phyloP scores from a whole-genome alignment of 2,329 filamentous ascomycete genomes.

The Colletotrichum sp. region DNA sequence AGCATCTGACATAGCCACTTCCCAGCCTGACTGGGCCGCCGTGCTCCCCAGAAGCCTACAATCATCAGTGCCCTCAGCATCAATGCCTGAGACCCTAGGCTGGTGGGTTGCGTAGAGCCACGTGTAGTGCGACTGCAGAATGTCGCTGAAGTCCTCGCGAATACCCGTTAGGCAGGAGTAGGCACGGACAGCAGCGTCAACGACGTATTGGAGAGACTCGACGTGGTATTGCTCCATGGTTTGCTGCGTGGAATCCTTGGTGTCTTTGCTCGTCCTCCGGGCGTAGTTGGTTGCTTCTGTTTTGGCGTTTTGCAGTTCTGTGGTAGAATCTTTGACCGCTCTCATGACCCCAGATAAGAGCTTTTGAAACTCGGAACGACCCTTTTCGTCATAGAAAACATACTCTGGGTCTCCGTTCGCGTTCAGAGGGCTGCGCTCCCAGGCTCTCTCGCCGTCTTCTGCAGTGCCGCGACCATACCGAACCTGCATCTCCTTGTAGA shows the following conservation, averaged over 20 bases:
- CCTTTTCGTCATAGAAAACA: neutral
- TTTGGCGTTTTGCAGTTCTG: neutral
- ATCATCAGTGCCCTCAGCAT: too few relatives aligned
- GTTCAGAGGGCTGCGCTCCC: neutral
- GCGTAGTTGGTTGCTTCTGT: neutral
- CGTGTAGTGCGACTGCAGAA: too few relatives aligned
- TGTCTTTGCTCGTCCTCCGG: neutral
- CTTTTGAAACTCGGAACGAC: neutral
- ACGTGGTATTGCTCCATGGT: neutral
- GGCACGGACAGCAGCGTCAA: neutral
- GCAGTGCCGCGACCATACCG: neutral
- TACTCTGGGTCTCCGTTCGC: neutral
- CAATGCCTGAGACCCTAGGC: too few relatives aligned
- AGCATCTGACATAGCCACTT: too few relatives aligned
- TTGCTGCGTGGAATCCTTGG: neutral
- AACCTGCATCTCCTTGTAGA: neutral
- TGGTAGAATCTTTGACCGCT: neutral
- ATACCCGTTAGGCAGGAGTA: neutral
- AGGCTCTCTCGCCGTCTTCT: neutral
- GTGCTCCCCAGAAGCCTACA: too few relatives aligned
- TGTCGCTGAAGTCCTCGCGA: too few relatives aligned
- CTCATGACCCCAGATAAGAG: neutral
- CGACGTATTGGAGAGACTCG: neutral
- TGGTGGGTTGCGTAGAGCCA: too few relatives aligned
- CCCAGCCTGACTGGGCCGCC: too few relatives aligned